Evolutionary conservation across 2,329 filamentous ascomycete genomes (phyloP), one percentile per base, ranked within the genome.

Genomic region (Aspergillus brasiliensis): DNA sequence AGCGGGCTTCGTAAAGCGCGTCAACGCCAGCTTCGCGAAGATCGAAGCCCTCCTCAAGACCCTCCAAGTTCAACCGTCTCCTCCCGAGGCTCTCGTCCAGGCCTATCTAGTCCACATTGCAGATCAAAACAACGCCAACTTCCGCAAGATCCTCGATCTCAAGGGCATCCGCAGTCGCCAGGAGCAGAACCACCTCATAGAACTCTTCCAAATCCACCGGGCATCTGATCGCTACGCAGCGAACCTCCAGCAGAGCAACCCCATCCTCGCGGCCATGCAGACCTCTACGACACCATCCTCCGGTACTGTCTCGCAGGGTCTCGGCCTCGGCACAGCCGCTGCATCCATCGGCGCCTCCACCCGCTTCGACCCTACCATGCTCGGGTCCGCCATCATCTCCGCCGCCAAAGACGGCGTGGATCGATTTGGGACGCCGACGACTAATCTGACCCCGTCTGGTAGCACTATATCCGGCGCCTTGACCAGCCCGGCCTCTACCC

Each of bases 81-180:
- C 95, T 0, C 91, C 94, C 0, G 95, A 99, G 80, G 94, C 91
- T 2, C 86, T 99, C 3, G 93, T 99, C 0, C 94, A 98, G 79
- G 95, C 95, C 34, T 99, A 99, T 75, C 87, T 99, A 34, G 96
- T 98, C 75, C 95, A 98, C 78, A 95, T 99, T 65, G 92, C 87
- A 66, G 95, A 99, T 81, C 88, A 91, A 58, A 96, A 90, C 64
- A 95, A 98, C 73, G 86, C 87, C 70, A 99, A 99, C 78, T 99
- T 99, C 84, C 88, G 88, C 73, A 98, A 97, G 79, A 90, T 99
- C 61, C 86, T 99, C 48, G 95, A 99, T 53, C 84, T 99, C 64
- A 99, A 99, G 77, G 95, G 95, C 49, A 89, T 99, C 61, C 86
- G 89, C 57, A 80, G 80, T 63, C 94, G 92, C 72, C 82, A 86